Conservation (phyloP, 306 rosid genomes). For the Cucurbita ficifolia region DNA sequence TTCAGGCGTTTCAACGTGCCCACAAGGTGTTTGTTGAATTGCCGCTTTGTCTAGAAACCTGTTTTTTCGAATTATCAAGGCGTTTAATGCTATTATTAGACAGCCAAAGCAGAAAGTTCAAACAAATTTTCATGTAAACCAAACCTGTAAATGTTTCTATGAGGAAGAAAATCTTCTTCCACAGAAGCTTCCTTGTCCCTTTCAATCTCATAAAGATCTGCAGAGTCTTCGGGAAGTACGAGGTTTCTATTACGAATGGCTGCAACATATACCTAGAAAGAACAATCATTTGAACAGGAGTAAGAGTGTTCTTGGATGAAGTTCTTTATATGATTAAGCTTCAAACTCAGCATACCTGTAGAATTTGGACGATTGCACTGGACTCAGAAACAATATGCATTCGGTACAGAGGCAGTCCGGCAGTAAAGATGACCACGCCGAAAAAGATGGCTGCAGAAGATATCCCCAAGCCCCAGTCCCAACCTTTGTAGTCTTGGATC, state of each 20-base stretch:
- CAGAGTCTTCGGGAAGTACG: slow-evolving; percentile 48
- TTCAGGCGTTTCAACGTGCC: slow-evolving; percentile 11
- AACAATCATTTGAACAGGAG: neutral
- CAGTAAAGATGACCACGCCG: slow-evolving; percentile 27
- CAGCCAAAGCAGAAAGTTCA: neutral
- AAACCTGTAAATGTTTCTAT: slow-evolving; percentile 45
- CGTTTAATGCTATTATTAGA: neutral
- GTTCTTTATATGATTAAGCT: neutral
- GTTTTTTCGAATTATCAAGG: neutral
- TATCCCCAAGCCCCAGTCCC: slow-evolving; percentile 82
- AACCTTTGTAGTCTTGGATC: slow-evolving; percentile 60
- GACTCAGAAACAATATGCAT: slow-evolving; percentile 38
- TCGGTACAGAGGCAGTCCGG: slow-evolving; percentile 61
- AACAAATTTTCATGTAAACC: neutral
- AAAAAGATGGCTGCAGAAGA: slow-evolving; percentile 39
- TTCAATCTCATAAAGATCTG: slow-evolving; percentile 51
- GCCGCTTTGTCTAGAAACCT: slow-evolving; percentile 94
- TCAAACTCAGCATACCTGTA: slow-evolving; percentile 31
- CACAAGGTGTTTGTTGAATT: slow-evolving; percentile 18
- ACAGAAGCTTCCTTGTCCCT: slow-evolving; percentile 44
- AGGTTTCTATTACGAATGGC: slow-evolving; percentile 69
- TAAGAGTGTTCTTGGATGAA: neutral
- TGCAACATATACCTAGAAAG: slow-evolving; percentile 62
- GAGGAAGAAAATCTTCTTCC: slow-evolving; percentile 63
- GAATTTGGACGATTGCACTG: slow-evolving; percentile 42